Percentiles rank a stretch among this genome's conserved stretches.
Evolutionary conservation across 148 eudicot species (phyloP).

Genomic region (Silene latifolia): DNA sequence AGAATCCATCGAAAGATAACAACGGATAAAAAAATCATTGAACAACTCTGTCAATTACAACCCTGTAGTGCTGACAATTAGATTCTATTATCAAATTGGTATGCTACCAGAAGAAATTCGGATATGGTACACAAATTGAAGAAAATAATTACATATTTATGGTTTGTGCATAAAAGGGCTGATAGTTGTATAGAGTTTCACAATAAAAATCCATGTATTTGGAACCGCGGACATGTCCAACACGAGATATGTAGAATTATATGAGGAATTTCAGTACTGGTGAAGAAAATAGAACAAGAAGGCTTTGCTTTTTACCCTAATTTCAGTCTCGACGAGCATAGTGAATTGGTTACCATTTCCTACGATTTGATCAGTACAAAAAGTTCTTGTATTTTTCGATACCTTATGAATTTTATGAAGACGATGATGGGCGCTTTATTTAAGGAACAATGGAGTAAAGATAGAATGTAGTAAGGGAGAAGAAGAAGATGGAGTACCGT

Average conservation of each 20-base stretch:
- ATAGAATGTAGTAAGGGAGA: no score
- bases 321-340: constrained; percentile 58
- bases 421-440: no score
- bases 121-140: constrained; percentile 49
- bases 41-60: constrained; percentile 49
- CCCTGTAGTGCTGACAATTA: constrained; percentile 55
- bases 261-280: constrained; percentile 43
- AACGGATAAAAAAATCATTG: constrained; percentile 41
- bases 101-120: constrained; percentile 42
- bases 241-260: constrained; percentile 50
- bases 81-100: constrained; percentile 44
- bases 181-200: constrained; percentile 68
- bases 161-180: constrained; percentile 46
- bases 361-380: constrained; percentile 53
- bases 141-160: constrained; percentile 46
- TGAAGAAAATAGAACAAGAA: constrained; percentile 38
- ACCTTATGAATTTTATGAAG: no score
- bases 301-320: constrained; percentile 29
- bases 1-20: constrained; percentile 37
- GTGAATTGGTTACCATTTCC: constrained; percentile 61
- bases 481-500: no score
- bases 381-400: no score
- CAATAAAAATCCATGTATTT: constrained; percentile 68
- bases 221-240: constrained; percentile 69
- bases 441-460: no score